These are phyloP conservation scores for Collybiopsis luxurians DNA, from an alignment of 768 basidiomycete genomes.

Conservation along the genomic window DNA sequence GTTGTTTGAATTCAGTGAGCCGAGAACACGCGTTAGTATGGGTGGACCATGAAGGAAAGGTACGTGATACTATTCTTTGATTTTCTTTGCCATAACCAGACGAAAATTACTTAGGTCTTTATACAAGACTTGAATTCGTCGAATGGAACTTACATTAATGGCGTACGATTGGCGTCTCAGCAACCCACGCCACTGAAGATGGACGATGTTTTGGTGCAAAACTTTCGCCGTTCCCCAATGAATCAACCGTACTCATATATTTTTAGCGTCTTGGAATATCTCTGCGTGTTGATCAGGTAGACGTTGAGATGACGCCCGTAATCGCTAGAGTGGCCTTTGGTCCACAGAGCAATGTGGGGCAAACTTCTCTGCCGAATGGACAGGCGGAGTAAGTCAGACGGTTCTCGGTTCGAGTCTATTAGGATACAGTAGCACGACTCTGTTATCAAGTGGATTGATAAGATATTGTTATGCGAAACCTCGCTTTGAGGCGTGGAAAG, in stretches of 20 bases:
- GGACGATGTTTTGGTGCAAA: background rate
- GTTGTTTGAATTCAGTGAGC: background rate
- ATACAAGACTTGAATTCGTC: background rate
- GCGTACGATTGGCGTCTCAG: background rate
- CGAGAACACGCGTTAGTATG: background rate
- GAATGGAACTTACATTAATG: conserved; percentile 4
- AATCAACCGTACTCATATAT: background rate
- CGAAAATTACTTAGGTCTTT: background rate
- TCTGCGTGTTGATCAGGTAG: background rate
- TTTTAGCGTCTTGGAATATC: background rate
- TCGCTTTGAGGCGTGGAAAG: background rate
- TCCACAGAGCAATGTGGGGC: too few species aligned
- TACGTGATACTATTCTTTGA: background rate
- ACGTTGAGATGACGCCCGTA: background rate
- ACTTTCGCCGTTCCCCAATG: background rate
- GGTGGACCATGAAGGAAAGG: background rate
- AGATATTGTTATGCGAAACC: too few species aligned
- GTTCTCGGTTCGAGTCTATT: too few species aligned
- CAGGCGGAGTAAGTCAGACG: too few species aligned
- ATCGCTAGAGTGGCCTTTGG: background rate
- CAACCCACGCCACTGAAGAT: background rate
- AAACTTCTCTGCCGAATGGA: too few species aligned
- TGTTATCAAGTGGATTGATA: too few species aligned
- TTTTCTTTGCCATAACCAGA: background rate
- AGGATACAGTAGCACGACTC: too few species aligned